Percentiles rank a stretch among this genome's conserved stretches.
Evolutionary conservation across 2,329 filamentous ascomycete species (phyloP).

Genomic region (Ambrosiella beaveri): DNA sequence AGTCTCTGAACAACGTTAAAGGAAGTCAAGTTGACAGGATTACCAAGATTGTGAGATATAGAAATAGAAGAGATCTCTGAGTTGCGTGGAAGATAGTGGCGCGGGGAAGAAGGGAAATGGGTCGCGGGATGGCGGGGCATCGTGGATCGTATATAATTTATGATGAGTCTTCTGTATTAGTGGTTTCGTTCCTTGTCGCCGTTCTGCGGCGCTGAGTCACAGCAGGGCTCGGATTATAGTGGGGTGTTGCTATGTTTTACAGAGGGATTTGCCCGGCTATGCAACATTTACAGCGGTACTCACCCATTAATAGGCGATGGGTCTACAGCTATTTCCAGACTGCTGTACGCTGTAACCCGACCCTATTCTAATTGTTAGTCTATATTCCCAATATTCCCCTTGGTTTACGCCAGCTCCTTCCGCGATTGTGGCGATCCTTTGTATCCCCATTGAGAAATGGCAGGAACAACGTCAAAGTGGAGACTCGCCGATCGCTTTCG

Average conservation of each 20-base stretch:
- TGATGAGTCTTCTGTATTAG: background rate
- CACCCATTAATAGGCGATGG: background rate
- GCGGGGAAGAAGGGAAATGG: constrained; percentile 16
- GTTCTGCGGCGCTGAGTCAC: constrained; percentile 1
- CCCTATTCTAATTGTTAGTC: background rate
- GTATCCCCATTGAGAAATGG: too few relatives aligned
- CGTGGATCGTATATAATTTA: constrained; percentile 11
- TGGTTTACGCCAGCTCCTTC: too few relatives aligned
- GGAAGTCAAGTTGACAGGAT: constrained; percentile 22
- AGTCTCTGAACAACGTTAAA: constrained; percentile 33
- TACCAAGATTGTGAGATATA: constrained; percentile 17
- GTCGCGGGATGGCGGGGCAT: constrained; percentile 12
- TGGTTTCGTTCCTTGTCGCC: background rate
- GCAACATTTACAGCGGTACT: background rate
- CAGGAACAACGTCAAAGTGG: too few relatives aligned
- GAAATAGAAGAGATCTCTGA: constrained; percentile 16
- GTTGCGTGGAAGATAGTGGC: constrained; percentile 16
- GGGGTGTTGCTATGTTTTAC: background rate
- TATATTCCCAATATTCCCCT: background rate
- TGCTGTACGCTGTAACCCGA: background rate
- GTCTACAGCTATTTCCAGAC: background rate
- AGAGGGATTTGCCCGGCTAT: background rate
- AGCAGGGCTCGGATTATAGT: background rate
- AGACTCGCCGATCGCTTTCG: too few relatives aligned
- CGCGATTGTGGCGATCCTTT: too few relatives aligned